Percentiles rank a stretch among this genome's conserved stretches.
Conservation (phyloP, 352 stramenopile species). For the Phytophthora cactorum region DNA sequence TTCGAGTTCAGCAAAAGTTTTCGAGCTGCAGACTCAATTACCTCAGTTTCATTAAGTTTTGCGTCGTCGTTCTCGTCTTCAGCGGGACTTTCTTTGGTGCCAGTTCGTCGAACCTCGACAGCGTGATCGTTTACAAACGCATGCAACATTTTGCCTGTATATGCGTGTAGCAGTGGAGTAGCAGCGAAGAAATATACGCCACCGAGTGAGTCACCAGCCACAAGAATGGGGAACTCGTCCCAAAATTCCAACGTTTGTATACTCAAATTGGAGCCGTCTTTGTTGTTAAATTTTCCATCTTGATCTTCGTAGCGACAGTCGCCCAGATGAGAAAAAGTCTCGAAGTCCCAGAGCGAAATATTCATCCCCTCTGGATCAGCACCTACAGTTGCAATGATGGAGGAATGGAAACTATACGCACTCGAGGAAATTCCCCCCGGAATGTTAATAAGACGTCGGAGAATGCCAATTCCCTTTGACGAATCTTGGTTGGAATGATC, state of each 20-base stretch:
- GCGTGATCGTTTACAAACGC: slow-evolving; percentile 60
- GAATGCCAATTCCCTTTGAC: slow-evolving; percentile 48
- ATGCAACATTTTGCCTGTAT: slow-evolving; percentile 59
- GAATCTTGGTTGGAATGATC: slow-evolving; percentile 63
- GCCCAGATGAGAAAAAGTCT: slow-evolving; percentile 59
- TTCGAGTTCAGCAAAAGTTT: slow-evolving; percentile 45
- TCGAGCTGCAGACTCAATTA: slow-evolving; percentile 41
- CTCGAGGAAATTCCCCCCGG: slow-evolving; percentile 54
- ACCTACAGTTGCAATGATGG: slow-evolving; percentile 67
- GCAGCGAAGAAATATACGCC: slow-evolving; percentile 66
- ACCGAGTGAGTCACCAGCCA: slow-evolving; percentile 56
- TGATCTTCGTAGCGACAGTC: slow-evolving; percentile 39
- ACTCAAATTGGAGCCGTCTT: slow-evolving; percentile 3
- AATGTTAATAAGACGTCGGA: slow-evolving; percentile 70
- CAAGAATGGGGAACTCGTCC: slow-evolving; percentile 72
- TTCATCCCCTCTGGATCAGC: slow-evolving; percentile 31
- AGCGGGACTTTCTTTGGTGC: slow-evolving; percentile 12
- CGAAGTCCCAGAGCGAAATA: slow-evolving; percentile 83
- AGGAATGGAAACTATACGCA: slow-evolving; percentile 72
- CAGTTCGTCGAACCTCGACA: background rate
- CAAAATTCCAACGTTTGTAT: slow-evolving; percentile 69
- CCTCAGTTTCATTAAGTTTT: slow-evolving; percentile 16
- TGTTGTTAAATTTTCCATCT: slow-evolving; percentile 16
- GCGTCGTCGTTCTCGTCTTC: slow-evolving; percentile 2
- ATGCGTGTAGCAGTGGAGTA: slow-evolving; percentile 46